These are phyloP conservation scores for Linnemannia exigua DNA, from an alignment of 192 early-diverging fungal genomes.

Conservation along the genomic window DNA sequence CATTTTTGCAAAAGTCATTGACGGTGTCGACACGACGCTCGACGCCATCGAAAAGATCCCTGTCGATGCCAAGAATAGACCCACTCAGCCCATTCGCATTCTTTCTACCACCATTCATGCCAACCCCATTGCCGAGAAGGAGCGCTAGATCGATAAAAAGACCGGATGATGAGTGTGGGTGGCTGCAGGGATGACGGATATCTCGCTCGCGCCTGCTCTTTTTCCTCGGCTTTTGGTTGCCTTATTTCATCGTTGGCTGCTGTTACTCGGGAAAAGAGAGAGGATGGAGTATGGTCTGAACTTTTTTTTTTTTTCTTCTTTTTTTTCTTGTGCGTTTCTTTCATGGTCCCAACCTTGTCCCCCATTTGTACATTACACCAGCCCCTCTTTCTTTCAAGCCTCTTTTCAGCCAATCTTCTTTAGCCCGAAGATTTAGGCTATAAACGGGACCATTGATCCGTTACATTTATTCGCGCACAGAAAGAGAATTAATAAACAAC, in stretches of 20 bases:
- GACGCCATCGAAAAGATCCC: conserved; percentile 90
- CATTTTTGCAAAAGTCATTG: conserved; percentile 93
- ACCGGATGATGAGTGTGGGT: no score
- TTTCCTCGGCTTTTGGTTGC: neutral
- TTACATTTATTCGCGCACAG: neutral
- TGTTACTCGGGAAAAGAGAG: neutral
- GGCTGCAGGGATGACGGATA: no score
- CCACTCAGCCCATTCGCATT: conserved; percentile 84
- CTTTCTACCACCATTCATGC: conserved; percentile 89
- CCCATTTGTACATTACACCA: neutral
- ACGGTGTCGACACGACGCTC: conserved; percentile 85
- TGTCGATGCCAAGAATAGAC: conserved; percentile 86
- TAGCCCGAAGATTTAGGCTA: no score
- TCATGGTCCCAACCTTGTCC: neutral
- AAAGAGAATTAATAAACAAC: neutral
- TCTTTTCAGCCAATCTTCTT: no score
- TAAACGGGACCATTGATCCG: neutral
- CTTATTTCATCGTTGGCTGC: neutral
- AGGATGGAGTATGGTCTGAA: neutral
- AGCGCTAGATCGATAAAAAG: conserved; percentile 35
- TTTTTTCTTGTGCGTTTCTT: neutral
- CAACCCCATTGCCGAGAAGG: conserved; percentile 89
- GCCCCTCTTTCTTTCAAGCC: no score
- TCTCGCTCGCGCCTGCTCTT: neutral
- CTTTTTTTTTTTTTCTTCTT: neutral